Conservation (phyloP, 116 monocot genomes). For the Iris pallida region DNA sequence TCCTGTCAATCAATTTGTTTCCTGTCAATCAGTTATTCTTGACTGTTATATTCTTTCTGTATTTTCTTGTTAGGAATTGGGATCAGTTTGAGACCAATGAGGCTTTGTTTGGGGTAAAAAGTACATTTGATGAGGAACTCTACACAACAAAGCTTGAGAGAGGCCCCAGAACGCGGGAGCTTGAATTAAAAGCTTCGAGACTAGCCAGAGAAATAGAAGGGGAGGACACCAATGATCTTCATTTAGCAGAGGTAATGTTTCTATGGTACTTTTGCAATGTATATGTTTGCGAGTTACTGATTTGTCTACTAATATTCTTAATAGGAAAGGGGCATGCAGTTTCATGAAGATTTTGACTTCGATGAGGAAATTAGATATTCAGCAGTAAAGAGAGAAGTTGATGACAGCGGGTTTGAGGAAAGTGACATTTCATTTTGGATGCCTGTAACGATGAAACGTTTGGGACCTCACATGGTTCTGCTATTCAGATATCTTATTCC, state of each 20-base stretch:
- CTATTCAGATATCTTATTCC: conserved; percentile 17
- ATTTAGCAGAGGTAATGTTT: conserved; percentile 70
- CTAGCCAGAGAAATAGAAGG: conserved; percentile 94
- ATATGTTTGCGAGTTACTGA: not conserved
- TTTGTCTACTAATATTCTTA: conserved; percentile 6
- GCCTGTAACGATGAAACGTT: conserved; percentile 28
- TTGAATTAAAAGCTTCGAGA: conserved; percentile 69
- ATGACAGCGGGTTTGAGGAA: conserved; percentile 32
- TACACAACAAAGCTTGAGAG: conserved; percentile 65
- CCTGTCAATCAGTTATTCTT: no score
- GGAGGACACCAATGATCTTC: conserved; percentile 81
- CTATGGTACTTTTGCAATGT: not conserved
- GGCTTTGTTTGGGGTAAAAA: conserved; percentile 89
- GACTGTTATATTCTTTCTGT: no score
- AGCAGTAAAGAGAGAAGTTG: conserved; percentile 60
- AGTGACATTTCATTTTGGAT: conserved; percentile 27
- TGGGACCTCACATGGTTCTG: conserved; percentile 23
- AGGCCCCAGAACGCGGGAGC: conserved; percentile 35
- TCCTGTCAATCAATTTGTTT: no score
- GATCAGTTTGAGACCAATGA: conserved; percentile 91
- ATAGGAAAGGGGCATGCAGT: conserved; percentile 79
- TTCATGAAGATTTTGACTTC: conserved; percentile 50
- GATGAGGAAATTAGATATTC: conserved; percentile 95
- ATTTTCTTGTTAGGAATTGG: conserved; percentile 55
- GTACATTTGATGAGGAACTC: conserved; percentile 90